Conservation (phyloP, 495 filamentous ascomycete genomes). For the Talaromyces proteolyticus region DNA sequence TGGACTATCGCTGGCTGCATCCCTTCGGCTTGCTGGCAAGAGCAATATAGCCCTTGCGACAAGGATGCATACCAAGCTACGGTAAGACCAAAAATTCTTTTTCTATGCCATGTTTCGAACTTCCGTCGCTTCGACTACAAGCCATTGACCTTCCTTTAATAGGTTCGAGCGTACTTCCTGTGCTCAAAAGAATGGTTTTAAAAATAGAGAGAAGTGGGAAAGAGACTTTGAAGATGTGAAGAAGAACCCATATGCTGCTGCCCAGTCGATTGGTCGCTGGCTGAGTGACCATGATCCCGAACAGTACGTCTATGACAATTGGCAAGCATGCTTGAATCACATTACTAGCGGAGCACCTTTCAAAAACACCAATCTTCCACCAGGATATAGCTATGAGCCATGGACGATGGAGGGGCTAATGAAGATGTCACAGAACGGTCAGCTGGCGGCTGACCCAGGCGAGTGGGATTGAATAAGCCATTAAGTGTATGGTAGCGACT, state of each 20-base stretch:
- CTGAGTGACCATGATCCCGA: background rate
- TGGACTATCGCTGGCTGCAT: conserved; percentile 58
- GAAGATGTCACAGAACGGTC: background rate
- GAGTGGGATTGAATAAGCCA: conserved; percentile 1
- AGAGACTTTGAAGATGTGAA: background rate
- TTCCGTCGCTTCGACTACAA: too few species aligned
- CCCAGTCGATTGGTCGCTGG: background rate
- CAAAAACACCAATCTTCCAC: conserved; percentile 1
- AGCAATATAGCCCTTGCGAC: conserved; percentile 27
- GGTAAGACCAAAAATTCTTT: too few species aligned
- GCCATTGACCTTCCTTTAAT: too few species aligned
- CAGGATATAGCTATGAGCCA: background rate
- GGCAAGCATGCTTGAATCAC: background rate
- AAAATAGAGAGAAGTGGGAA: background rate
- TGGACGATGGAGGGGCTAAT: conserved; percentile 1
- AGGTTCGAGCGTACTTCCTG: conserved; percentile 2
- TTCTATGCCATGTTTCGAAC: too few species aligned
- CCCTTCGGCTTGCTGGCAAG: conserved; percentile 49
- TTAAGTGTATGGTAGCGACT: too few species aligned
- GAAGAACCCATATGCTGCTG: background rate
- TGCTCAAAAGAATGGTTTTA: conserved; percentile 1
- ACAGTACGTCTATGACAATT: conserved; percentile 1
- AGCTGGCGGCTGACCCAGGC: background rate
- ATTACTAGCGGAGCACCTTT: background rate
- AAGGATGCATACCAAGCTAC: background rate